Evolutionary conservation across 2,329 filamentous ascomycete genomes (phyloP), one percentile per base, ranked within the genome.

Genomic region (Fusarium austroafricanum): DNA sequence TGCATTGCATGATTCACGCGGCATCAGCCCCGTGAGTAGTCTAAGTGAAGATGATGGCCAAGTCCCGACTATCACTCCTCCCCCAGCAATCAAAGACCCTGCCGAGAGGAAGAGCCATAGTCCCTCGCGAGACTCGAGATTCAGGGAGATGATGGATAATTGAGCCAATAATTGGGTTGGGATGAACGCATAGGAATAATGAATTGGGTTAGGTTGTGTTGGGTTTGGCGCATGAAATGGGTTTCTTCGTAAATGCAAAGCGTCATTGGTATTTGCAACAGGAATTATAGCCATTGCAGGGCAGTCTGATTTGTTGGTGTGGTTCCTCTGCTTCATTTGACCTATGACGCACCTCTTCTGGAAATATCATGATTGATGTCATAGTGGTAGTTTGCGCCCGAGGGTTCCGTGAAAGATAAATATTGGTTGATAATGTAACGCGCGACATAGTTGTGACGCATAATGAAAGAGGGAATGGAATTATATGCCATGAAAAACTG

Each of bases 51-150:
- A 62, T 9, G 65, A 66, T 14, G 50, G 61, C 29, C 67, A 58
- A 3, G 71, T 64, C 18, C 37, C 60, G 9, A 70, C 71, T 20
- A 76, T 83, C 14, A 78, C 78, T 23, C 78, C 82, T 10, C 83
- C 82, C 2, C 73, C 74, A 14, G 76, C 73, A 3, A 75, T 83
- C 10, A 72, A 68, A 33, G 79, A 80, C 14, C 69, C 74, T 17
- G 73, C 70, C 0, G 67, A 67, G 20, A 75, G 77, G n/a, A 78
- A 80, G 46, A 82, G 82, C 45, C 81, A 80, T 51, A 89, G 86
- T 74, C 86, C 87, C 1, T 83, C 78, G 6, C 79, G 87, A 53
- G 86, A 86, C 64, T 88, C 87, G 38, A 85, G 81, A 68, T 90
- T 90, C 68, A 80, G 80, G 46, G 88, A 90, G 77, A 84, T 86